Conservation (phyloP, 257 asterid genomes). For the Fraxinus cuspidata region DNA sequence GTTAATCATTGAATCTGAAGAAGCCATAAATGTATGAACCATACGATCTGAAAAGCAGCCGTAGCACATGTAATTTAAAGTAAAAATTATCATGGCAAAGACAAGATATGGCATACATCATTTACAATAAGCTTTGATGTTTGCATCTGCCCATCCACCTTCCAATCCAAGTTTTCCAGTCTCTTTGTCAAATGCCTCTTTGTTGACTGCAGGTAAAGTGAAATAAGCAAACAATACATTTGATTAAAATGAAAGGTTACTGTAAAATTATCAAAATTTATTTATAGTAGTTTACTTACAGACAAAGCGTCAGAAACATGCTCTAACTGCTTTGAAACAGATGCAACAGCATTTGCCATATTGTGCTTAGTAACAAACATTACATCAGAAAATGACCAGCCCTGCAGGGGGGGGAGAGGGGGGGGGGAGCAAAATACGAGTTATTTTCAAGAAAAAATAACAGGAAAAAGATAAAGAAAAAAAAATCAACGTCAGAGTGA, state of each 20-base stretch:
- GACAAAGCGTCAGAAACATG: conserved; percentile 68
- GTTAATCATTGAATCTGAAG: background rate
- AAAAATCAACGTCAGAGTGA: background rate
- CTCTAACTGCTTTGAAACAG: conserved; percentile 81
- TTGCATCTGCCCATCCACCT: conserved; percentile 75
- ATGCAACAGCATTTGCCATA: conserved; percentile 79
- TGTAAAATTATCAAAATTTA: conserved; percentile 5
- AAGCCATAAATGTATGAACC: background rate
- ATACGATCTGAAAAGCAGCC: conserved; percentile 11
- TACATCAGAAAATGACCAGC: conserved; percentile 70
- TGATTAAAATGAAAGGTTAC: background rate
- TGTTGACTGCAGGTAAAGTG: conserved; percentile 52
- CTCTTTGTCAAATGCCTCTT: conserved; percentile 70
- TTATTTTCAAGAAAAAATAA: background rate
- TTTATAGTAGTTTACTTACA: conserved; percentile 45
- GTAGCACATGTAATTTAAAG: conserved; percentile 12
- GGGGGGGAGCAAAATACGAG: conserved; percentile 4
- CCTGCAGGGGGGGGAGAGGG: conserved; percentile 38
- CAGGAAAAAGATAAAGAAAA: background rate
- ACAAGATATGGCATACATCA: conserved; percentile 52
- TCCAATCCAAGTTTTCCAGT: conserved; percentile 76
- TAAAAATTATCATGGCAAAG: conserved; percentile 16
- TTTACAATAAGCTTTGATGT: conserved; percentile 53
- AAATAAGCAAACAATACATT: conserved; percentile 10
- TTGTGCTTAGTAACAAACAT: conserved; percentile 80